Evolutionary conservation across 2,329 filamentous ascomycete species (phyloP), one percentile per base, ranked within the genome.

Genomic region (Fusarium annulatum): DNA sequence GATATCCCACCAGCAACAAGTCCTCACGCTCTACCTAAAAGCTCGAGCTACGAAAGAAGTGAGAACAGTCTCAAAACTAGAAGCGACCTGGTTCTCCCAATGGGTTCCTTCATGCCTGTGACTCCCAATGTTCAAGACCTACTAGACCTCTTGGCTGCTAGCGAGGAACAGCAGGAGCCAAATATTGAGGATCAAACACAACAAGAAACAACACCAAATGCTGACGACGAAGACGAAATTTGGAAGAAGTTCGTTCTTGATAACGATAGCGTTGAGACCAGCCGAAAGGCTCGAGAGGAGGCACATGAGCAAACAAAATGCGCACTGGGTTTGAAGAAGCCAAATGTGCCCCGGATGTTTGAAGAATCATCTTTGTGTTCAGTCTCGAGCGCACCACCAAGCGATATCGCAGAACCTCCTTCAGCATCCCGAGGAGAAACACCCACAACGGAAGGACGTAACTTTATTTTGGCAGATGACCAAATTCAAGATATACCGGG

Each of bases 191-290:
- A 10, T 16, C 19, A n/a, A 26, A 36, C 64, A 14, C 16, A 23
- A 16, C 42, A 14, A 42, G 45, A 69, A 36, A 26, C n/a, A 23
- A 38, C 16, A 28, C 21, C 26, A 30, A 56, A 67, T 34, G 69
- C 73, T 23, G 72, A 79, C 38, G 76, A 79, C 15, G 76, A 80
- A 41, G 77, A 80, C 28, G 75, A 78, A 42, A 66, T 79, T 11
- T 81, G 76, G 80, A 79, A 76, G 62, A 77, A 39, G 49, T 81
- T 80, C 62, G 58, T 81, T 28, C 72, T 78, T 21, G 76, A 79
- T 51, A 69, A 75, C 14, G 62, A 79, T 64, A 51, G 38, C 16
- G 30, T 56, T 11, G 75, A 78, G 45, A 72, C 74, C 18, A 62
- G 41, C 18, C 67, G 64, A n/a, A 68, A 62, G 62, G 77, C 79